Evolutionary conservation across 805 yeast species (phyloP).

Genomic region (Lipomyces sp.): DNA sequence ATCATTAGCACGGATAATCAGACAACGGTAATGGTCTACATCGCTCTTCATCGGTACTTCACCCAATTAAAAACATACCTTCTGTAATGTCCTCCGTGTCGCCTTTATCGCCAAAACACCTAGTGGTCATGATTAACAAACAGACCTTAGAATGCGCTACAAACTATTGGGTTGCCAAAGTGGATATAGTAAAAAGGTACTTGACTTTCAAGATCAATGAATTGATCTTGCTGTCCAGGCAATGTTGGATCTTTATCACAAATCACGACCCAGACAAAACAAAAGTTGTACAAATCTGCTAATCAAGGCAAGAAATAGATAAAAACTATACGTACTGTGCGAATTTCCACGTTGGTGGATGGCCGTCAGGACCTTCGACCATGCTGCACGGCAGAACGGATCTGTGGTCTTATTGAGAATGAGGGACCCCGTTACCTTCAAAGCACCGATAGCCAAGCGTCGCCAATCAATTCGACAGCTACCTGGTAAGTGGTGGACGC

Average conservation of each 20-base stretch:
- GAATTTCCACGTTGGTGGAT: conserved; percentile 40
- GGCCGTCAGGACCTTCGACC: conserved; percentile 38
- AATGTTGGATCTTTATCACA: neutral
- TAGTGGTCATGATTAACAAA: conserved; percentile 6
- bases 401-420: neutral
- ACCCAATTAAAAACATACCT: conserved; percentile 29
- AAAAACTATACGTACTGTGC: conserved; percentile 39
- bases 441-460: neutral
- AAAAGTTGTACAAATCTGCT: neutral
- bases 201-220: neutral
- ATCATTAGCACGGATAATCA: neutral
- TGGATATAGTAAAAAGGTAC: neutral
- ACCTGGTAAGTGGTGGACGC: neutral
- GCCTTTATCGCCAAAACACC: conserved; percentile 97
- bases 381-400: conserved; percentile 13
- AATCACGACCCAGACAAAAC: neutral
- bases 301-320: neutral
- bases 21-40: neutral
- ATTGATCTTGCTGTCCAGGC: neutral
- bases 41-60: neutral
- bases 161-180: neutral
- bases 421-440: neutral
- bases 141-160: neutral
- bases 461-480: conserved; percentile 3
- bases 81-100: conserved; percentile 80